phyloP scores from a whole-genome alignment of 495 filamentous ascomycete genomes.

The Margaritispora aquatica region DNA sequence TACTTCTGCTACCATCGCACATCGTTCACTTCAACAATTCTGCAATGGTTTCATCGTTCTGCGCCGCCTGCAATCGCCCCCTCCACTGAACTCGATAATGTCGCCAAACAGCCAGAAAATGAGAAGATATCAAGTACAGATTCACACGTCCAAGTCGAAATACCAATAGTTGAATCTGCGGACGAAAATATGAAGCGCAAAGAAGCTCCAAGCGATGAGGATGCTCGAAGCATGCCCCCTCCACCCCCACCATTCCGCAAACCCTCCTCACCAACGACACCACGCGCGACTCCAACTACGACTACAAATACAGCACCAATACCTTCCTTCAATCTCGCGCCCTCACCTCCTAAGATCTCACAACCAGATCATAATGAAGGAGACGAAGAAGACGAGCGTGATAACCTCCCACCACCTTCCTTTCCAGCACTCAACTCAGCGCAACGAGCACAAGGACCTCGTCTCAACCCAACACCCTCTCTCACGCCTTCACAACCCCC shows the following conservation, averaged over 20 bases:
- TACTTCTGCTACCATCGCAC: constrained; percentile 43
- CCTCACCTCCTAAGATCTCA: neutral
- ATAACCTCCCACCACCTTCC: constrained; percentile 13
- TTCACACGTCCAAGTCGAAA: neutral
- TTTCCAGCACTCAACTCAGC: constrained; percentile 38
- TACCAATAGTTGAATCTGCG: neutral
- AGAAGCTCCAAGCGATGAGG: constrained; percentile 2
- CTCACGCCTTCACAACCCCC: constrained; percentile 16
- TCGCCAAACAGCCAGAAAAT: constrained; percentile 5
- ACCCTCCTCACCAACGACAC: constrained; percentile 5
- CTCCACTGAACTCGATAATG: neutral
- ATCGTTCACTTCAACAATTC: constrained; percentile 31
- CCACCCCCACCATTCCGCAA: constrained; percentile 20
- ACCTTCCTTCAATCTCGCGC: constrained; percentile 11
- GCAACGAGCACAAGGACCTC: constrained; percentile 26
- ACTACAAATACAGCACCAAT: neutral
- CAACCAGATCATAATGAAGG: neutral
- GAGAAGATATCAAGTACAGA: neutral
- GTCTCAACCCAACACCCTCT: constrained; percentile 16
- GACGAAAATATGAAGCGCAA: neutral
- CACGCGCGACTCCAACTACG: neutral
- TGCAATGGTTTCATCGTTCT: constrained; percentile 21
- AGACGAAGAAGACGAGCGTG: neutral
- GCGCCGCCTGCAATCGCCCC: neutral
- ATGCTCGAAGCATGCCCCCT: constrained; percentile 28